Percentiles rank a stretch among this genome's conserved stretches.
Conservation (phyloP, 257 asterid species). For the Solanum chilense region DNA sequence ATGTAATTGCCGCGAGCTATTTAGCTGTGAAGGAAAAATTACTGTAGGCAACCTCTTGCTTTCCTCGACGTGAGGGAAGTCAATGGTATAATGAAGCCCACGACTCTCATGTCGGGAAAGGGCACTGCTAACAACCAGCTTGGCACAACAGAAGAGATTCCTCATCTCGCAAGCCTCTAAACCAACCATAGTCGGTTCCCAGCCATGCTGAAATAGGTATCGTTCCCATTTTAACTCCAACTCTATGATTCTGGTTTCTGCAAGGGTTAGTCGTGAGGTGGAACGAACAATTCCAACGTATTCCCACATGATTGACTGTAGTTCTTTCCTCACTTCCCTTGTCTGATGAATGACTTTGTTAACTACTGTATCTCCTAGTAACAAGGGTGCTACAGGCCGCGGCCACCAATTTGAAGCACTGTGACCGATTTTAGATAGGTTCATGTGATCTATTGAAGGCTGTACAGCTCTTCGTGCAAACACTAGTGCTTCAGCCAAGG, state of each 20-base stretch:
- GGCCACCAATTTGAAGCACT: slow-evolving; percentile 50
- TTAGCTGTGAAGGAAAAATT: slow-evolving; percentile 58
- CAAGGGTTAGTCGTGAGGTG: slow-evolving; percentile 54
- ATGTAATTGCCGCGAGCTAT: slow-evolving; percentile 68
- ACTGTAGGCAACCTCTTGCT: slow-evolving; percentile 85
- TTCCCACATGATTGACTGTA: slow-evolving; percentile 83
- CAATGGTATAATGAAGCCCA: slow-evolving; percentile 76
- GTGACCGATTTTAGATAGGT: slow-evolving; percentile 13
- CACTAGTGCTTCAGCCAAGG: slow-evolving; percentile 86
- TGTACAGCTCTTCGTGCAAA: slow-evolving; percentile 88
- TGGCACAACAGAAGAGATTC: slow-evolving; percentile 88
- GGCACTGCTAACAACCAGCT: slow-evolving; percentile 82
- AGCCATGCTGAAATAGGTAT: slow-evolving; percentile 71
- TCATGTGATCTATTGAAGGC: slow-evolving; percentile 71
- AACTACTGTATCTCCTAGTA: slow-evolving; percentile 31
- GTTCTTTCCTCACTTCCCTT: slow-evolving; percentile 52
- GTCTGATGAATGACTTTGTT: slow-evolving; percentile 34
- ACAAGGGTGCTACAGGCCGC: slow-evolving; percentile 42
- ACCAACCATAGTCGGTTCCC: slow-evolving; percentile 94
- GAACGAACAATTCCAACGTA: slow-evolving; percentile 89
- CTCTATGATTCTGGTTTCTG: slow-evolving; percentile 71
- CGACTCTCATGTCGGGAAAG: slow-evolving; percentile 91
- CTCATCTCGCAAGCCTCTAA: slow-evolving; percentile 93
- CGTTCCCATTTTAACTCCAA: slow-evolving; percentile 88
- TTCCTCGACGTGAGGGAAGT: slow-evolving; percentile 70